Evolutionary conservation across 768 basidiomycete species (phyloP).

Genomic region (Hydnum rufescens): DNA sequence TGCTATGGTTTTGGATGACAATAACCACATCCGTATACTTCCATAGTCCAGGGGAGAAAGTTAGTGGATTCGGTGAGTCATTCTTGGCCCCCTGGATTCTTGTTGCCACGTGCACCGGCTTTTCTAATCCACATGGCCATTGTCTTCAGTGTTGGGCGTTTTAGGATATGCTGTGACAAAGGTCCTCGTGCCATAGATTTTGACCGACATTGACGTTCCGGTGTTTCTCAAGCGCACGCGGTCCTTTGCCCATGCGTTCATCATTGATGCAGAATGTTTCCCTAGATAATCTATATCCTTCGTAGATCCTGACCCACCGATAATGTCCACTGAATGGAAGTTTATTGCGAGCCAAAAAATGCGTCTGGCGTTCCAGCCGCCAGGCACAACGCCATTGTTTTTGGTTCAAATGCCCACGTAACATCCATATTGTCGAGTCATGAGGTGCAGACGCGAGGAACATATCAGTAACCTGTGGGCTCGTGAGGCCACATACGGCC

Average conservation of each 20-base stretch:
- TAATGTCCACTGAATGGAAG: not conserved
- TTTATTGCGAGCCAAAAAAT: not conserved
- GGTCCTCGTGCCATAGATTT: too few relatives aligned
- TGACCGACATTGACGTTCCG: too few relatives aligned
- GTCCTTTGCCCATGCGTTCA: too few relatives aligned
- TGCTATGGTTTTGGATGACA: constrained; percentile 51
- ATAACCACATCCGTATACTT: constrained; percentile 79
- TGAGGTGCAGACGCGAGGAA: not conserved
- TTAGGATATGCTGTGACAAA: too few relatives aligned
- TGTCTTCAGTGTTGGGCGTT: too few relatives aligned
- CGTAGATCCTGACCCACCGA: not conserved
- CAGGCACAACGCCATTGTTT: not conserved
- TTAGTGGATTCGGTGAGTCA: constrained; percentile 65
- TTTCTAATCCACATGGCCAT: too few relatives aligned
- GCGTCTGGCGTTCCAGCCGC: not conserved
- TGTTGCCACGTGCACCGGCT: too few relatives aligned
- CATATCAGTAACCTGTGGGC: not conserved
- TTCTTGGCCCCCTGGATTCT: too few relatives aligned
- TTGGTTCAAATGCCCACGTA: not conserved
- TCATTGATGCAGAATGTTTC: too few relatives aligned
- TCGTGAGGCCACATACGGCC: not conserved
- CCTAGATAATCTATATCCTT: too few relatives aligned
- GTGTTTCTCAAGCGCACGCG: too few relatives aligned
- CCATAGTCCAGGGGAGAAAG: constrained; percentile 74
- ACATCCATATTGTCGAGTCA: not conserved